Conservation (phyloP, 129 eudicot genomes). For the Flaveria robusta region DNA sequence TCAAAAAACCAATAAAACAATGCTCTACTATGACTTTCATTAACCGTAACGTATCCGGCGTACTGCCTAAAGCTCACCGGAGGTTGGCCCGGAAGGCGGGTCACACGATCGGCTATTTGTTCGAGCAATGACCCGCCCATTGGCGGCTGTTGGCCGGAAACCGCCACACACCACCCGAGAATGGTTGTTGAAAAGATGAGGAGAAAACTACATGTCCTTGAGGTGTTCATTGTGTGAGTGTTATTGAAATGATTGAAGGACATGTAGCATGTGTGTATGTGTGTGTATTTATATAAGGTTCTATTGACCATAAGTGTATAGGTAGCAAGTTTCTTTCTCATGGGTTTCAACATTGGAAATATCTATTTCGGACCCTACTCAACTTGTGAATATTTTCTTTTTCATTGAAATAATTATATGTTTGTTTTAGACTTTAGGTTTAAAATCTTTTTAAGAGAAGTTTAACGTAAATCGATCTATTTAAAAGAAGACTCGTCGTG, state of each 20-base stretch:
- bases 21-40: slow-evolving; percentile 88
- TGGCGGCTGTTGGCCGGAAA: slow-evolving; percentile 31
- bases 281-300: slow-evolving; percentile 1
- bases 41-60: slow-evolving; percentile 85
- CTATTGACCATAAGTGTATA: slow-evolving; percentile 36
- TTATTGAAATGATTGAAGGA: slow-evolving; percentile 26
- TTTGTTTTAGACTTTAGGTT: neutral
- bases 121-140: slow-evolving; percentile 25
- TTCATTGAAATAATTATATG: neutral
- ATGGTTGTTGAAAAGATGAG: slow-evolving; percentile 22
- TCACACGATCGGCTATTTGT: slow-evolving; percentile 69
- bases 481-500: neutral
- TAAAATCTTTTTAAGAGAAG: neutral
- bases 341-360: slow-evolving; percentile 37
- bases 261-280: slow-evolving; percentile 18
- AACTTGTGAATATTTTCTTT: slow-evolving; percentile 15
- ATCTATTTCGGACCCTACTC: slow-evolving; percentile 35
- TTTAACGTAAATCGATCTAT: neutral
- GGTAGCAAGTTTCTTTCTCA: slow-evolving; percentile 41
- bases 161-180: slow-evolving; percentile 31
- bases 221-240: slow-evolving; percentile 37
- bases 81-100: slow-evolving; percentile 75
- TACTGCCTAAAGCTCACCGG: slow-evolving; percentile 68
- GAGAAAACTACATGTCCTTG: slow-evolving; percentile 13
- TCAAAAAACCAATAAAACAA: slow-evolving; percentile 97